Evolutionary conservation across 768 basidiomycete genomes (phyloP).

Genomic region (Boletus pseudopeckii): DNA sequence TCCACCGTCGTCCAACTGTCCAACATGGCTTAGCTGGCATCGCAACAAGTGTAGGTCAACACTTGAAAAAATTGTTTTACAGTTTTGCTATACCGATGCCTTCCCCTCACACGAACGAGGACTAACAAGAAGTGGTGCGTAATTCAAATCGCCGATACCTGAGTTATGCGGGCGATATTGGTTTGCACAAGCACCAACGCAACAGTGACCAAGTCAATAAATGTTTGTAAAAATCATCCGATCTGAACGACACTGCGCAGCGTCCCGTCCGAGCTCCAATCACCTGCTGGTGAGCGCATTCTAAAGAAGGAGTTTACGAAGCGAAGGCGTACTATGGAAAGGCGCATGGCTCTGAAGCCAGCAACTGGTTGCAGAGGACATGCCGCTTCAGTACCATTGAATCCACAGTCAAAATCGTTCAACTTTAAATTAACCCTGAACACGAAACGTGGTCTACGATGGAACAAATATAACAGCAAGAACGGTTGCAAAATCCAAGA

Average conservation of each 20-base stretch:
- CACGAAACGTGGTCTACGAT: background rate
- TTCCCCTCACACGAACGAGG: background rate
- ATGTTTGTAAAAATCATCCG: background rate
- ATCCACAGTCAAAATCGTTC: background rate
- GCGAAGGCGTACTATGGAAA: background rate
- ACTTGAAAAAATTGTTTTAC: background rate
- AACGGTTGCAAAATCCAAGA: background rate
- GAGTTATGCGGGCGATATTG: background rate
- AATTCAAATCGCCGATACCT: background rate
- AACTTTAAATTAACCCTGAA: background rate
- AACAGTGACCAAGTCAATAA: background rate
- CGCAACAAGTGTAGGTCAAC: background rate
- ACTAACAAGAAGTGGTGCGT: background rate
- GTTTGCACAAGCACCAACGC: background rate
- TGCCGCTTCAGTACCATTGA: background rate
- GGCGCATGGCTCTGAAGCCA: no score
- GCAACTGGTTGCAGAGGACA: no score
- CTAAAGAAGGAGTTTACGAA: background rate
- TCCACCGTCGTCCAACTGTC: no score
- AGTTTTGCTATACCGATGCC: no score
- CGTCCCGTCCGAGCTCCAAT: background rate
- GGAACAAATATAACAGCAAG: background rate
- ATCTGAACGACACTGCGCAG: background rate
- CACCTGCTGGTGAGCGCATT: background rate
- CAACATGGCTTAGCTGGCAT: no score